Percentiles rank a stretch among this genome's conserved stretches.
These are phyloP conservation scores for Aeschynomene evenia DNA, from an alignment of 306 rosid species.

Conservation along the genomic window DNA sequence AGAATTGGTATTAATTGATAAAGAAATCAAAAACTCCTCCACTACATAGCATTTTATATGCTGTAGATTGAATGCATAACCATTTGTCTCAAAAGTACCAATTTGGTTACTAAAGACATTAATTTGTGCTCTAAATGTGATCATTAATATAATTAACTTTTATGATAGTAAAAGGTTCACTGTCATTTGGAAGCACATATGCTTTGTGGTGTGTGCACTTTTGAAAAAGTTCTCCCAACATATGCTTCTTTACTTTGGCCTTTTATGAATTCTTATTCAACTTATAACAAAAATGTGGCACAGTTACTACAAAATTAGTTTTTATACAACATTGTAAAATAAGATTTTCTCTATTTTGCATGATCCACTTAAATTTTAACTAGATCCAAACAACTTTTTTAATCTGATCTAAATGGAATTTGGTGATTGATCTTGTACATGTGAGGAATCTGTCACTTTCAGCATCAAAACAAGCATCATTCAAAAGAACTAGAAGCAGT, in stretches of 20 bases:
- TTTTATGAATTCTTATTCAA: neutral
- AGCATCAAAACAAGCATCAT: neutral
- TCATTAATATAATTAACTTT: neutral
- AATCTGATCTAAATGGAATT: neutral
- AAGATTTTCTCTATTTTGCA: neutral
- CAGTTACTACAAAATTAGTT: neutral
- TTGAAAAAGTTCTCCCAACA: neutral
- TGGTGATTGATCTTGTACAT: neutral
- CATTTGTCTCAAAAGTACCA: neutral
- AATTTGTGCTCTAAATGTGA: neutral
- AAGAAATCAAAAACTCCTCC: neutral
- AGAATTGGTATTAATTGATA: neutral
- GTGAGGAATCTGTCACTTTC: slow-evolving; percentile 2
- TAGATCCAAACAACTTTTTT: neutral
- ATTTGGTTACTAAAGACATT: neutral
- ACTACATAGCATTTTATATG: neutral
- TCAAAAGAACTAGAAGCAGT: neutral
- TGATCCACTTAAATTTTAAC: neutral
- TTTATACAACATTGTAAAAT: neutral
- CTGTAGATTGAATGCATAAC: neutral
- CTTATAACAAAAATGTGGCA: neutral
- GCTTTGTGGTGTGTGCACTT: neutral
- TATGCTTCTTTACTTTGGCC: neutral
- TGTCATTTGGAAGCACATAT: neutral
- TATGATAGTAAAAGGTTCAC: neutral